A percentile compares a stretch with the other conserved stretches of the same genome.
These are phyloP conservation scores for Fusarium vanettenii DNA, from an alignment of 2,329 filamentous ascomycete genomes.

Conservation along the genomic window DNA sequence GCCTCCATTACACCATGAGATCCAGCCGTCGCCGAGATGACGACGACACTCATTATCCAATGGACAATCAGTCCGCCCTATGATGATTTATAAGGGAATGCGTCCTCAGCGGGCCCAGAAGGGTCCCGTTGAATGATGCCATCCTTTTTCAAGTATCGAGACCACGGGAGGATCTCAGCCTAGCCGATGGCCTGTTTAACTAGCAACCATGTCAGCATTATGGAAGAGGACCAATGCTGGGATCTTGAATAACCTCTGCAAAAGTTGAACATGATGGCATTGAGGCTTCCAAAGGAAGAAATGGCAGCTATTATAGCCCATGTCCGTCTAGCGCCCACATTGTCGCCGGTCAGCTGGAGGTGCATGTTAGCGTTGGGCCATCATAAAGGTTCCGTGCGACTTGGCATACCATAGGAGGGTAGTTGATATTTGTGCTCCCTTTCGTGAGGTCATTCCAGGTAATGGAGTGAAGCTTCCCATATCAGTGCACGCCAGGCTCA, in stretches of 20 bases:
- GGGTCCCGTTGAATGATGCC: not conserved
- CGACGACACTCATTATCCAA: not conserved
- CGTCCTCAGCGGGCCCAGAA: not conserved
- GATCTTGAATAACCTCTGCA: not conserved
- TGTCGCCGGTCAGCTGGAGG: not conserved
- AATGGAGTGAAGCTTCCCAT: not conserved
- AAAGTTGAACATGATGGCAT: slow-evolving; percentile 5
- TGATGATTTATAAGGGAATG: not conserved
- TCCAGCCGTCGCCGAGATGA: not conserved
- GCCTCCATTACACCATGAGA: not conserved
- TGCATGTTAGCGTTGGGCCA: too few relatives aligned
- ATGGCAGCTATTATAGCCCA: slow-evolving; percentile 5
- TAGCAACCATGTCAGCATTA: not conserved
- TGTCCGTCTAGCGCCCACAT: not conserved
- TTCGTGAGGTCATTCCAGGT: not conserved
- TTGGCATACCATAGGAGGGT: not conserved
- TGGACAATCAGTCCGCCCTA: not conserved
- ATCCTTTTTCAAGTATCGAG: not conserved
- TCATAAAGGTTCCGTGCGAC: fast-evolving
- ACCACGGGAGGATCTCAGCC: not conserved
- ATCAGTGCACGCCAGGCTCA: not conserved
- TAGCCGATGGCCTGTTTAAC: slow-evolving; percentile 8
- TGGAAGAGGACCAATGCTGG: fast-evolving
- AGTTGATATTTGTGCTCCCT: not conserved
- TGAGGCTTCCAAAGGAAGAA: slow-evolving; percentile 1